These are phyloP conservation scores for Epichloe aotearoae DNA, from an alignment of 2,329 filamentous ascomycete species.

Conservation along the genomic window DNA sequence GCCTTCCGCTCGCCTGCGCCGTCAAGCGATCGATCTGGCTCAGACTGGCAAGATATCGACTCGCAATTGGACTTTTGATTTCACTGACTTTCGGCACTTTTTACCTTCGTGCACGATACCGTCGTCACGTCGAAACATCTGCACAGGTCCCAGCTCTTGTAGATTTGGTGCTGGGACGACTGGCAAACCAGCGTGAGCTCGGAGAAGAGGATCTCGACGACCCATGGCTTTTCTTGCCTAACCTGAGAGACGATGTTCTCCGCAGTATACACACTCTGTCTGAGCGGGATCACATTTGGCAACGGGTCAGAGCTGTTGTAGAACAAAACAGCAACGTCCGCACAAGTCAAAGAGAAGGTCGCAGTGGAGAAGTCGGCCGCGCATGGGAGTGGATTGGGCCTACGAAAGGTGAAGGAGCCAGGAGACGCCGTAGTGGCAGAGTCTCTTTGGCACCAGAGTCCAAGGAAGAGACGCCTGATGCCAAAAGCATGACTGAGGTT, in stretches of 20 bases:
- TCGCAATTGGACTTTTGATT: conserved; percentile 60
- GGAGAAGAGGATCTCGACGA: conserved; percentile 57
- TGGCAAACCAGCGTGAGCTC: conserved; percentile 74
- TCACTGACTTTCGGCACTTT: conserved; percentile 33
- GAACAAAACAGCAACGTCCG: conserved; percentile 91
- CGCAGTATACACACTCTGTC: conserved; percentile 64
- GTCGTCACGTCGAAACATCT: conserved; percentile 49
- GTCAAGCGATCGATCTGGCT: conserved; percentile 65
- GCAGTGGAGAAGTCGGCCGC: conserved; percentile 50
- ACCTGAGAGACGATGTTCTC: conserved; percentile 83
- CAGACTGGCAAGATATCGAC: conserved; percentile 75
- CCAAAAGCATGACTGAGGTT: conserved; percentile 12
- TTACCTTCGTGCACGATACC: conserved; percentile 53
- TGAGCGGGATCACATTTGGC: conserved; percentile 73
- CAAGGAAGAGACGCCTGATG: conserved; percentile 20
- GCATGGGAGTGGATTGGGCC: conserved; percentile 61
- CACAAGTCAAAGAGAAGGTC: conserved; percentile 54
- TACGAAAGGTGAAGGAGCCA: conserved; percentile 28
- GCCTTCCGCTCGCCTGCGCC: conserved; percentile 75
- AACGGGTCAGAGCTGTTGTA: conserved; percentile 67
- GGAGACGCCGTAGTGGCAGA: conserved; percentile 39
- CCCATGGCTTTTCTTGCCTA: conserved; percentile 72
- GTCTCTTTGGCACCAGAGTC: conserved; percentile 31
- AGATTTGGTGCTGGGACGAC: conserved; percentile 66
- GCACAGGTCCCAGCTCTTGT: conserved; percentile 73